Conservation (phyloP, 1,284 basidiomycete species). For the Ceratobasidium sp. region DNA sequence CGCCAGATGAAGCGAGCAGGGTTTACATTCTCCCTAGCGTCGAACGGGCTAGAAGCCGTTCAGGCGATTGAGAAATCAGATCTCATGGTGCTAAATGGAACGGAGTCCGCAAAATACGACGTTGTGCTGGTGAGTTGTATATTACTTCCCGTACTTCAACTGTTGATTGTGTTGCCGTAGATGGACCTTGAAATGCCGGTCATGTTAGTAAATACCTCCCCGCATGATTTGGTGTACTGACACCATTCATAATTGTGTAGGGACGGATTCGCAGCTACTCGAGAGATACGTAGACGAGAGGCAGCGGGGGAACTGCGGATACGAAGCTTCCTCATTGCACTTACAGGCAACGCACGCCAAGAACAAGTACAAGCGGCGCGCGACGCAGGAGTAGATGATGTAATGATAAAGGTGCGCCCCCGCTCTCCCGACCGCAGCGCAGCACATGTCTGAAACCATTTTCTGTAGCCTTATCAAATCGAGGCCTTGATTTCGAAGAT, state of each 20-base stretch:
- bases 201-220: constrained; percentile 41
- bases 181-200: constrained; percentile 54
- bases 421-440: not conserved
- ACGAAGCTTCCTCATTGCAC: constrained; percentile 49
- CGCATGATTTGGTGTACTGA: too few relatives aligned
- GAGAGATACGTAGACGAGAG: constrained; percentile 50
- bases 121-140: constrained; percentile 47
- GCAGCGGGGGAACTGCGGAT: constrained; percentile 45
- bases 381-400: constrained; percentile 41
- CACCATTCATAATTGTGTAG: not conserved
- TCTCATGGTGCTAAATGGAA: constrained; percentile 15
- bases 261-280: constrained; percentile 50
- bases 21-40: constrained; percentile 48
- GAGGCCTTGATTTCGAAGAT: constrained; percentile 31
- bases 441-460: not conserved
- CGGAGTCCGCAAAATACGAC: constrained; percentile 45
- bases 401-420: constrained; percentile 40
- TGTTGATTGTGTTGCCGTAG: constrained; percentile 40
- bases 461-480: constrained; percentile 37
- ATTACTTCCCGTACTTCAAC: not conserved
- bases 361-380: constrained; percentile 37
- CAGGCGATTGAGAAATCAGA: constrained; percentile 45
- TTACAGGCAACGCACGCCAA: constrained; percentile 50
- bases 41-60: constrained; percentile 50
- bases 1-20: constrained; percentile 50